phyloP scores from a whole-genome alignment of 345 rosid genomes.

The Brassica napus region Da-Ae NC_063436.1:27156001-27156500 shows the following conservation, averaged over 20 bases:
- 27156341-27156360: background rate
- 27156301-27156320: background rate
- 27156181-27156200: background rate
- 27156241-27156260: background rate
- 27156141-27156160: background rate
- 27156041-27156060: background rate
- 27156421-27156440: background rate
- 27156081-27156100: background rate
- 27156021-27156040: background rate
- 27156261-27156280: conserved; percentile 4
- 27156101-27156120: background rate
- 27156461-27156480: background rate
- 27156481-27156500: background rate
- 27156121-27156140: background rate
- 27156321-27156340: background rate
- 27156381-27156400: background rate
- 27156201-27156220: background rate
- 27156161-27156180: background rate
- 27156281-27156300: background rate
- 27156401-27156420: background rate
- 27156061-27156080: background rate
- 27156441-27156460: background rate
- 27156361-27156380: background rate
- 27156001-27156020: no score
- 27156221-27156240: conserved; percentile 1